These are phyloP conservation scores for Eucalyptus shirleyi DNA, from an alignment of 345 rosid genomes.

Conservation along the genomic window DNA sequence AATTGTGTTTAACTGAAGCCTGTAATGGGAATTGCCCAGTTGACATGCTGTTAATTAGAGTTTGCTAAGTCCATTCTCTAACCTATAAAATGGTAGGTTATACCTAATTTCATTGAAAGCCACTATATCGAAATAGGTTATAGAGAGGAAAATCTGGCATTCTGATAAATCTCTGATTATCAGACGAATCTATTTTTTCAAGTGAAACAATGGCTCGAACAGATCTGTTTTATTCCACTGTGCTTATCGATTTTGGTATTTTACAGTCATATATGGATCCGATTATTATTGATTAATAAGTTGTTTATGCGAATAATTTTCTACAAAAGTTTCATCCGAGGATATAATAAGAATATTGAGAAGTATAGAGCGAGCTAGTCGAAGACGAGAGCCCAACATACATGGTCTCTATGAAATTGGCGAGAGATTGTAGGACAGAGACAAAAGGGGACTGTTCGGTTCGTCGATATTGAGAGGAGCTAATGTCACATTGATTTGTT, in stretches of 20 bases:
- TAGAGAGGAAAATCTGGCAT: too few relatives aligned
- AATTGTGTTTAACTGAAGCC: too few relatives aligned
- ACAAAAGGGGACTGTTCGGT: conserved; percentile 35
- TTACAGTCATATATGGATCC: too few relatives aligned
- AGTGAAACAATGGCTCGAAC: too few relatives aligned
- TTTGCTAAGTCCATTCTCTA: too few relatives aligned
- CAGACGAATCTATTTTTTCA: too few relatives aligned
- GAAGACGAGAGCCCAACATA: conserved; percentile 68
- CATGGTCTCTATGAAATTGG: conserved; percentile 15
- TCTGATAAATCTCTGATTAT: too few relatives aligned
- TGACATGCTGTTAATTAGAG: rapidly evolving
- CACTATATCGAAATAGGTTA: too few relatives aligned
- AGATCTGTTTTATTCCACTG: rapidly evolving
- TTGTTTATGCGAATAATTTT: background rate
- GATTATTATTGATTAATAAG: background rate
- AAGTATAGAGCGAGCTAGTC: conserved; percentile 15
- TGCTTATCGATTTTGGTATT: too few relatives aligned
- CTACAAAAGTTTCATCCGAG: conserved; percentile 56
- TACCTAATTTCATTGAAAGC: too few relatives aligned
- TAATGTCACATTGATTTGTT: conserved; percentile 25
- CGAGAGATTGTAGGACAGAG: conserved; percentile 27
- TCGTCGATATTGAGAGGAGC: conserved; percentile 19
- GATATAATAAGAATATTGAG: conserved; percentile 7
- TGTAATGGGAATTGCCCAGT: rapidly evolving
- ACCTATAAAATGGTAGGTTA: too few relatives aligned